These are phyloP conservation scores for Isabelozyma heimii DNA, from an alignment of 805 yeast genomes.

Conservation along the genomic window DNA sequence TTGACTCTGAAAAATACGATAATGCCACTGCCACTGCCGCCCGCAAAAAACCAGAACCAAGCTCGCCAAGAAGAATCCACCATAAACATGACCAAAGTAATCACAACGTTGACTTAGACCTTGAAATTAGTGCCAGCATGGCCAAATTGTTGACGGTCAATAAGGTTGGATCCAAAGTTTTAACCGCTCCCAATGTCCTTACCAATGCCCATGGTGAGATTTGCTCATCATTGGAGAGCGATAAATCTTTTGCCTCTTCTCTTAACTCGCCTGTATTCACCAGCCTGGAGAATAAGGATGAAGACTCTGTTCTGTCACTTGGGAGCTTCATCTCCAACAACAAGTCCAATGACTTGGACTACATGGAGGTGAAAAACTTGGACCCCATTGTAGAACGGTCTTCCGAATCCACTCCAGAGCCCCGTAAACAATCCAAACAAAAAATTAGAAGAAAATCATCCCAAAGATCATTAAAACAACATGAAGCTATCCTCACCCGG, in stretches of 20 bases:
- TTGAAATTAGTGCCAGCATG: slow-evolving; percentile 47
- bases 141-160: slow-evolving; percentile 31
- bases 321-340: slow-evolving; percentile 7
- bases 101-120: slow-evolving; percentile 23
- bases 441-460: neutral
- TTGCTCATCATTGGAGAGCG: slow-evolving; percentile 43
- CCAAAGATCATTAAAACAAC: neutral
- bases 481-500: neutral
- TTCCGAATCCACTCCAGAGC: slow-evolving; percentile 21
- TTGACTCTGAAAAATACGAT: slow-evolving; percentile 7
- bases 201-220: slow-evolving; percentile 9
- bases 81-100: slow-evolving; percentile 2
- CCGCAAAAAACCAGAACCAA: slow-evolving; percentile 4
- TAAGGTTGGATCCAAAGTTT: neutral
- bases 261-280: slow-evolving; percentile 36
- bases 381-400: slow-evolving; percentile 35
- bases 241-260: slow-evolving; percentile 27
- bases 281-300: slow-evolving; percentile 26
- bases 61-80: neutral
- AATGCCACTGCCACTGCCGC: no score
- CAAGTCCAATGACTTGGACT: no score
- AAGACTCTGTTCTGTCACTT: slow-evolving; percentile 37
- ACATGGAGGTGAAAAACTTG: slow-evolving; percentile 8
- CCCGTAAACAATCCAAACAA: slow-evolving; percentile 2
- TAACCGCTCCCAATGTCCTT: neutral